These are phyloP conservation scores for Aspergillus ibericus DNA, from an alignment of 2,329 filamentous ascomycete species.

Conservation along the genomic window DNA sequence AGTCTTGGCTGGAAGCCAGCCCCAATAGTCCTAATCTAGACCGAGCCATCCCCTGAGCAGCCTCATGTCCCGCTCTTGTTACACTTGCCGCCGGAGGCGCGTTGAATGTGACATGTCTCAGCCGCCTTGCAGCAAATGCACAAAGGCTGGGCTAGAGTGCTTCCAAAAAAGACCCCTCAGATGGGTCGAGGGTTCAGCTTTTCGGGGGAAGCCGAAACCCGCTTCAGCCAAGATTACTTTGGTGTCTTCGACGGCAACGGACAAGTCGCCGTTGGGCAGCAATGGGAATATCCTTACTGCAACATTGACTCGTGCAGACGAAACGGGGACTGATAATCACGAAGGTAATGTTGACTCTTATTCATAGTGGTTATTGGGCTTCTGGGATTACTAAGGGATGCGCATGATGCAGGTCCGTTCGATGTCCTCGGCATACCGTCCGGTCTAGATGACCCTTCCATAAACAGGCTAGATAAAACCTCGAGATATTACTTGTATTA, in stretches of 20 bases:
- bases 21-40: too few relatives aligned
- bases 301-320: neutral
- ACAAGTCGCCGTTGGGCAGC: too few relatives aligned
- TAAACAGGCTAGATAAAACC: constrained; percentile 15
- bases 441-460: constrained; percentile 18
- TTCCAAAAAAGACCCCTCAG: constrained; percentile 31
- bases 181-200: constrained; percentile 35
- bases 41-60: too few relatives aligned
- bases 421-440: neutral
- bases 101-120: constrained; percentile 32
- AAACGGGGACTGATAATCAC: neutral
- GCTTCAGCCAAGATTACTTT: too few relatives aligned
- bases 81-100: constrained; percentile 35
- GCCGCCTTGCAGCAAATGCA: constrained; percentile 32
- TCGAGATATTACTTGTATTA: constrained; percentile 36
- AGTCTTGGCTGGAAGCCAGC: too few relatives aligned
- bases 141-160: constrained; percentile 36
- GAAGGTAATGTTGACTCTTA: neutral
- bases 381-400: too few relatives aligned
- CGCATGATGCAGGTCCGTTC: too few relatives aligned
- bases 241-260: too few relatives aligned
- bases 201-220: constrained; percentile 27
- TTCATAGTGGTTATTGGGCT: too few relatives aligned
- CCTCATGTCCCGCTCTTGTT: constrained; percentile 18
- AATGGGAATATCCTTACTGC: neutral